phyloP scores from a whole-genome alignment of 345 rosid genomes.

The Ceriops zippeliana region DNA sequence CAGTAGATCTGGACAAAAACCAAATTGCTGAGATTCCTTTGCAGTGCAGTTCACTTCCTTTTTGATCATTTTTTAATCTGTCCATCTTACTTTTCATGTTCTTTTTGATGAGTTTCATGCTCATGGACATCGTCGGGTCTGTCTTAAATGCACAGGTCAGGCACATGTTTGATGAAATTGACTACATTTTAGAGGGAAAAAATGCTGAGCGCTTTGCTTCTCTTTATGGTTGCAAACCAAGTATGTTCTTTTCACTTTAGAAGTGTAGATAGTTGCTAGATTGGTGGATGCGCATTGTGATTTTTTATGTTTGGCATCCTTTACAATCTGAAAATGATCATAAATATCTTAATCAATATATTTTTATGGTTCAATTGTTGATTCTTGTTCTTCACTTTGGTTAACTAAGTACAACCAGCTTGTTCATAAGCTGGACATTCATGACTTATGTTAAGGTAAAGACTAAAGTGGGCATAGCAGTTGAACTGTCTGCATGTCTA shows the following conservation, averaged over 20 bases:
- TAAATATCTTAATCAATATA: background rate
- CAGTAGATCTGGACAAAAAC: no score
- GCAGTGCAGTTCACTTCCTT: no score
- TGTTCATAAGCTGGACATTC: background rate
- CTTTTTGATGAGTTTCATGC: no score
- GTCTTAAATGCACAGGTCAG: conserved; percentile 80
- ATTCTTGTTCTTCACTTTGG: background rate
- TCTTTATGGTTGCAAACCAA: conserved; percentile 51
- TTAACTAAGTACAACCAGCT: background rate
- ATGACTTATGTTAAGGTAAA: background rate
- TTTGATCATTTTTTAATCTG: no score
- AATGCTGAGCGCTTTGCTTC: conserved; percentile 94
- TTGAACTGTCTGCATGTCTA: no score
- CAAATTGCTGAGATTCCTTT: no score
- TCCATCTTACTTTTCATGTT: no score
- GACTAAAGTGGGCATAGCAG: no score
- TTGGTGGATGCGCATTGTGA: background rate
- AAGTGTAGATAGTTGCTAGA: background rate
- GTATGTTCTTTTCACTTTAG: conserved; percentile 41
- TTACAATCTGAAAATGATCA: background rate
- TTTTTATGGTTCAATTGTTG: no score
- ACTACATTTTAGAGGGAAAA: conserved; percentile 79
- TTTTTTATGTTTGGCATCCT: background rate
- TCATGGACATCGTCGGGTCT: conserved; percentile 22
- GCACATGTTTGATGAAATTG: conserved; percentile 98